Percentiles rank a stretch among this genome's conserved stretches.
Conservation (phyloP, 306 rosid genomes). For the Acacia crassicarpa region DNA sequence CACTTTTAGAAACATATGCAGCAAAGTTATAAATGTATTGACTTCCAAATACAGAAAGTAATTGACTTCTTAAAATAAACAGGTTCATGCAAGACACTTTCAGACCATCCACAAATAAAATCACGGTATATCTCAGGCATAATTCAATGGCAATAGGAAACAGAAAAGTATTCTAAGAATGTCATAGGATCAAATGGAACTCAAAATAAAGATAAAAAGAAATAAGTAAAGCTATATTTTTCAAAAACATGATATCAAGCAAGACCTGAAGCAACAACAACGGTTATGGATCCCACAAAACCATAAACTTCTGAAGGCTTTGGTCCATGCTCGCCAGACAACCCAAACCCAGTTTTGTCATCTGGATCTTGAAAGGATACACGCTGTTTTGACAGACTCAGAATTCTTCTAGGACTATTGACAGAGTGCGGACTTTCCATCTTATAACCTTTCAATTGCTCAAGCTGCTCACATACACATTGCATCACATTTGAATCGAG, state of each 20-base stretch:
- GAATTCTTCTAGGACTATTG: conserved; percentile 80
- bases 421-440: conserved; percentile 84
- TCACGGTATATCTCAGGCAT: not conserved
- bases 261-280: conserved; percentile 74
- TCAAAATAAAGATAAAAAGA: not conserved
- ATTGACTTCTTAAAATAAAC: not conserved
- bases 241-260: conserved; percentile 10
- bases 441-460: conserved; percentile 15
- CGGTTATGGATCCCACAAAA: conserved; percentile 84
- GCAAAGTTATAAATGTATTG: not conserved
- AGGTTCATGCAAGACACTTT: not conserved
- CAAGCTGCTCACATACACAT: not conserved
- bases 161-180: not conserved
- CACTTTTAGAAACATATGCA: not conserved
- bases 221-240: not conserved
- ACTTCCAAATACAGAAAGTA: not conserved
- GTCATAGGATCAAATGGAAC: not conserved
- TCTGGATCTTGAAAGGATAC: conserved; percentile 51
- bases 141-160: not conserved
- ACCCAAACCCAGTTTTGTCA: conserved; percentile 53
- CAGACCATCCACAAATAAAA: not conserved
- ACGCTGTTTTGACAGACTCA: conserved; percentile 61
- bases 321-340: conserved; percentile 76
- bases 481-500: not conserved
- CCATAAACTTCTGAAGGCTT: conserved; percentile 93